These are phyloP conservation scores for Astrothelium macrocarpum DNA, from an alignment of 495 filamentous ascomycete genomes.

Conservation along the genomic window DNA sequence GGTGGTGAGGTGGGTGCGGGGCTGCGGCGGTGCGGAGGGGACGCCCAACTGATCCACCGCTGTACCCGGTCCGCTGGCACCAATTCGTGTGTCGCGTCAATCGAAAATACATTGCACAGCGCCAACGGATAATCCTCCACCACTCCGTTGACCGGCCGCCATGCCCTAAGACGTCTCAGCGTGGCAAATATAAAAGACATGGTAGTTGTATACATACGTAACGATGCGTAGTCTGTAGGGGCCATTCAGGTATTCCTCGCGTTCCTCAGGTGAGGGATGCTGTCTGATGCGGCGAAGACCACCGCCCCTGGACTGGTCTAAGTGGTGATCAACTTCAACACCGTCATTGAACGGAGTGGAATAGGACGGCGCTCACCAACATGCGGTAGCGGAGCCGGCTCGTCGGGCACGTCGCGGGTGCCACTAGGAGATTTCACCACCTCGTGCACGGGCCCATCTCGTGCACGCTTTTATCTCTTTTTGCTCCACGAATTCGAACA, in stretches of 20 bases:
- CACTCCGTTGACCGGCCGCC: not conserved
- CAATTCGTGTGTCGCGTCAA: not conserved
- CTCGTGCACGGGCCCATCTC: too few species aligned
- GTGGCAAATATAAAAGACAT: not conserved
- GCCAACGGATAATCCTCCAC: not conserved
- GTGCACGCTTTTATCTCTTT: too few species aligned
- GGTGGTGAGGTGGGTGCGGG: too few species aligned
- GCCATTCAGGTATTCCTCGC: not conserved
- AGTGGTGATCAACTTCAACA: not conserved
- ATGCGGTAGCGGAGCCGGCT: not conserved
- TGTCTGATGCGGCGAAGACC: not conserved
- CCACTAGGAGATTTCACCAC: too few species aligned
- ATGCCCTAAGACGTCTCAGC: not conserved
- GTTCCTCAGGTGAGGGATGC: not conserved
- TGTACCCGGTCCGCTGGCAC: not conserved
- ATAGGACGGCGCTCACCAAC: not conserved
- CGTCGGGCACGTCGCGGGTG: not conserved
- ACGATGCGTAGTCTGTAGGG: not conserved
- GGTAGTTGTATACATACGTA: not conserved
- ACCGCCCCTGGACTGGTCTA: not conserved
- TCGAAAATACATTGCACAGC: not conserved
- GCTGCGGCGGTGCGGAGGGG: too few species aligned
- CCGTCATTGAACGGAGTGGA: not conserved
- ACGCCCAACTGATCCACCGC: not conserved
- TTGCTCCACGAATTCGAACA: too few species aligned